These are phyloP conservation scores for Candida tunisiensis DNA, from an alignment of 1,139 yeast genomes.

Conservation along the genomic window DNA sequence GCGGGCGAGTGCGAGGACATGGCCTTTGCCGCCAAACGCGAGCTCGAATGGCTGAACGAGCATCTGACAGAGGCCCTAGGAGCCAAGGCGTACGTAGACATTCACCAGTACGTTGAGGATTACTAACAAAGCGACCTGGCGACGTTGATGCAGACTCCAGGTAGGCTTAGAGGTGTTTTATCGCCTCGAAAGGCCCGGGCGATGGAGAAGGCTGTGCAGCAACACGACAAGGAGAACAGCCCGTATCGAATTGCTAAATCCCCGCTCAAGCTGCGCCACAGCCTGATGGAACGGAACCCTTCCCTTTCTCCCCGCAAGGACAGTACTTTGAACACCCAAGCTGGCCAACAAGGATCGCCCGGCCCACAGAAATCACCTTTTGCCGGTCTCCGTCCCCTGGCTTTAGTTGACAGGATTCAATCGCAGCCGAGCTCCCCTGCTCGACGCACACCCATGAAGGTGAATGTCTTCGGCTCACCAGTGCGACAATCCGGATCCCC, in stretches of 20 bases:
- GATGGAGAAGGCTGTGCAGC: conserved; percentile 6
- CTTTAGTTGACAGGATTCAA: no score
- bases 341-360: no score
- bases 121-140: conserved; percentile 8
- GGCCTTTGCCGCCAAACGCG: conserved; percentile 22
- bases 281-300: conserved; percentile 5
- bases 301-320: conserved; percentile 9
- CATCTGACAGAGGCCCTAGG: conserved; percentile 11
- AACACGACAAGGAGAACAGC: conserved; percentile 6
- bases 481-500: no score
- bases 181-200: conserved; percentile 12
- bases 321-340: no score
- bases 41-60: conserved; percentile 24
- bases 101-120: conserved; percentile 1
- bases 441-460: no score
- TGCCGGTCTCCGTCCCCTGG: no score
- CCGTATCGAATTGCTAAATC: conserved; percentile 4
- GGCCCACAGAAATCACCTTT: no score
- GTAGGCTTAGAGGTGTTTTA: conserved; percentile 12
- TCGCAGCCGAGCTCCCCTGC: no score
- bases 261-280: conserved; percentile 5
- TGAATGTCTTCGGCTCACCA: no score
- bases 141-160: conserved; percentile 18
- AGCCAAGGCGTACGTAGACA: not conserved
- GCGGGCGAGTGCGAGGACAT: conserved; percentile 21